Conservation (phyloP, 2,329 filamentous ascomycete species). For the Botryosphaeria agaves region DNA sequence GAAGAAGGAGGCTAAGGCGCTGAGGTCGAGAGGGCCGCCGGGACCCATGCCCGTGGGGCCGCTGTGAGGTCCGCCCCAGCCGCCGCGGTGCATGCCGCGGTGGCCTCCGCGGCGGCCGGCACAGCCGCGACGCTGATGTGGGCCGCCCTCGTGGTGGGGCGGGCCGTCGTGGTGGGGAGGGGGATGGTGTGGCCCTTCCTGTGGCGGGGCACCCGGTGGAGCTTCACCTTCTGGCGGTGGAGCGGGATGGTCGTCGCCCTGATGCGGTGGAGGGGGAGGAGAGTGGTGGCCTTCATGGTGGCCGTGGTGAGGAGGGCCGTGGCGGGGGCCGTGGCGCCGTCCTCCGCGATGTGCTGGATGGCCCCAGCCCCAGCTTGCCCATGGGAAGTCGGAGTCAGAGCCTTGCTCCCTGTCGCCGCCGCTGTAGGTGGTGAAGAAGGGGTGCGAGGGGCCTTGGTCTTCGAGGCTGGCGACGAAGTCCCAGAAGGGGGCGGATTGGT, state of each 20-base stretch:
- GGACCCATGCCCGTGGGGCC: background rate
- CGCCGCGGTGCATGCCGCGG: constrained; percentile 8
- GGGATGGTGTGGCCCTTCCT: constrained; percentile 3
- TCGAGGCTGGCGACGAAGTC: constrained; percentile 35
- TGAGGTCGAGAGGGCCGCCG: constrained; percentile 10
- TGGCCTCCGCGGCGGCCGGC: constrained; percentile 12
- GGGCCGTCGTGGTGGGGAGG: constrained; percentile 6
- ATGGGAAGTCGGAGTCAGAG: constrained; percentile 8
- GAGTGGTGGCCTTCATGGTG: constrained; percentile 1
- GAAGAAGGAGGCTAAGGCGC: constrained; percentile 15
- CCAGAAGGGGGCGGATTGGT: constrained; percentile 36
- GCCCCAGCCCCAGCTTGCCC: constrained; percentile 18
- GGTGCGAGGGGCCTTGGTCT: constrained; percentile 24
- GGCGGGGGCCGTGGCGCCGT: constrained; percentile 7
- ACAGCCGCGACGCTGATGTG: too few relatives aligned
- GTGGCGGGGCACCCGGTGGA: constrained; percentile 1
- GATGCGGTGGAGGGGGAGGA: constrained; percentile 1
- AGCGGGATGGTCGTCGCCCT: constrained; percentile 1
- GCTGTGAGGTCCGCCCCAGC: constrained; percentile 8
- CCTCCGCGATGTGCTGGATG: constrained; percentile 12
- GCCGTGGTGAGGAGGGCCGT: constrained; percentile 7
- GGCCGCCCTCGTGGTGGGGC: constrained; percentile 2
- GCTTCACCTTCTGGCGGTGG: constrained; percentile 5
- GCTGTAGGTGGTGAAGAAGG: constrained; percentile 23
- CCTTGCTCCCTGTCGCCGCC: constrained; percentile 11